Base-by-base conservation (phyloP, 2,329 filamentous ascomycete genomes). In the Hawksworthiomyces lignivorus region DNA sequence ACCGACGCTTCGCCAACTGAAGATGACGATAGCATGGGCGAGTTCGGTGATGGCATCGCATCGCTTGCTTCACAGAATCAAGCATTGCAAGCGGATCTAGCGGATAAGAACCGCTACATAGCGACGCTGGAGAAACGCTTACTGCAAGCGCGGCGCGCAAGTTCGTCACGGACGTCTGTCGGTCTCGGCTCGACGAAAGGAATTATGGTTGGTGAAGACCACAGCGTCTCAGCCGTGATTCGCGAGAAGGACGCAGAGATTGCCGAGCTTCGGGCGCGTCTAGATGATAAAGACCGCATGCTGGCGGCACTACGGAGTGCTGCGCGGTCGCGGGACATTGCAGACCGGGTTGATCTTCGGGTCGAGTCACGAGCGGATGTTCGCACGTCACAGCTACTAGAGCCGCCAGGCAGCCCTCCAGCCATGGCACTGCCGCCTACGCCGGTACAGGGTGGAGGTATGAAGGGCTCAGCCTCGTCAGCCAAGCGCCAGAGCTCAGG, bases 71-170 rank as follows among this genome's bases (percentile, higher is more conserved):
- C 86, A n/a, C 92, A 96, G 57, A 88, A 96, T 52, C 79, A 82
- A 37, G 85, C 94, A n/a, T 67, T 98, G 36, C 92, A 95, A 60
- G 80, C 88, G n/a, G 92, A 98, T 60, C 74, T 98, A 35, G 78
- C 77, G n/a, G 92, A 98, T 64, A 96, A 95, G 68, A 97, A 92
- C 54, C 84, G 92, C 24, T 98, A 98, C 61, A 97, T 97, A 52
- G 76, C 84, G 21, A 97, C 92, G 0, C 66, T 98, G 11, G 92
- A 98, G 65, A 94, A 94, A 62, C 79, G 92, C 20, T 69, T 98
- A 2, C 70, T 97, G 26, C 92, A 98, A 57, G 92, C 92, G 28
- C 76, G 92, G 30, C 75, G 90, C 36, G 87, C 88, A 1, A 96
- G 89, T 62, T 88, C 94, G 41, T 90, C 87, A 7, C 80, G 90